These are phyloP conservation scores for Boletus rubescentipes DNA, from an alignment of 768 basidiomycete genomes.

Conservation along the genomic window DNA sequence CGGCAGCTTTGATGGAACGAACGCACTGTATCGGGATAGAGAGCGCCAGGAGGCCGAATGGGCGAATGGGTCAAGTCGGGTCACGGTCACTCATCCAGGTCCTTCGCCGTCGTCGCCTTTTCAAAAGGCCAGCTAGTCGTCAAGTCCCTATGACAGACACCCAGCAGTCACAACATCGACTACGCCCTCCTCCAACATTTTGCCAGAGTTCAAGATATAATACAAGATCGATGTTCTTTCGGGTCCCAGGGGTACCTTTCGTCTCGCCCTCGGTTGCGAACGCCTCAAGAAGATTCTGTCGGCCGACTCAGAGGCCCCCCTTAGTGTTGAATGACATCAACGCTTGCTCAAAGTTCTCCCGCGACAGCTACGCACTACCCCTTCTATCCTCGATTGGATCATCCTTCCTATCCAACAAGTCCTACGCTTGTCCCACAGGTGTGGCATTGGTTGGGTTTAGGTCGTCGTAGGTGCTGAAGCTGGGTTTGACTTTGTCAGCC, in stretches of 20 bases:
- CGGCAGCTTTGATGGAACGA: no score
- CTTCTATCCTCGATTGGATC: slow-evolving; percentile 74
- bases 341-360: slow-evolving; percentile 78
- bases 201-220: slow-evolving; percentile 89
- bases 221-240: slow-evolving; percentile 96
- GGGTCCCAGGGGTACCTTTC: slow-evolving; percentile 92
- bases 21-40: no score
- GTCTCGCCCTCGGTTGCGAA: slow-evolving; percentile 85
- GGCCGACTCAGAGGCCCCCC: slow-evolving; percentile 83
- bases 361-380: slow-evolving; percentile 82
- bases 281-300: slow-evolving; percentile 95
- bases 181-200: slow-evolving; percentile 88
- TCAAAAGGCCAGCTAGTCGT: slow-evolving; percentile 90
- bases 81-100: slow-evolving; percentile 90
- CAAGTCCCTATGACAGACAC: slow-evolving; percentile 84
- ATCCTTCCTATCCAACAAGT: slow-evolving; percentile 73
- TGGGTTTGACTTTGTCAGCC: no score
- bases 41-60: no score
- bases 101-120: slow-evolving; percentile 87
- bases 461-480: no score
- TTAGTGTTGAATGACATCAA: slow-evolving; percentile 97
- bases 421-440: no score
- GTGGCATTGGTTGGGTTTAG: no score
- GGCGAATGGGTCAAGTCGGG: no score
- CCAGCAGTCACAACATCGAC: slow-evolving; percentile 96